Percentiles rank a stretch among this genome's conserved stretches.
These are phyloP conservation scores for Neofusicoccum laricinum DNA, from an alignment of 2,329 filamentous ascomycete genomes.

Conservation along the genomic window DNA sequence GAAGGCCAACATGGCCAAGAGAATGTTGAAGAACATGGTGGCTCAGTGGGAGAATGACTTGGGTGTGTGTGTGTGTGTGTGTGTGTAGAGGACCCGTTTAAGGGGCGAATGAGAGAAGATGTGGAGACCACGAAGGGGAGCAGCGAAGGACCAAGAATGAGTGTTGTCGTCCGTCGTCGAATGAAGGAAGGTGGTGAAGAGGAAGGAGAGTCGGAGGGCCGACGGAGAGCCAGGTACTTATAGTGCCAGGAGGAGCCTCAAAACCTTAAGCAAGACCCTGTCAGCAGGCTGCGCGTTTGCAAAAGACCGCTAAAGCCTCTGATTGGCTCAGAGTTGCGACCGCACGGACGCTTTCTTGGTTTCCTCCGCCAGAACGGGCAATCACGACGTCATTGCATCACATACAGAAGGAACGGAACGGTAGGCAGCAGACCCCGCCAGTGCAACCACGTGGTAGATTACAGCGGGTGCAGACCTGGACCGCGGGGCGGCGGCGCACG, in stretches of 20 bases:
- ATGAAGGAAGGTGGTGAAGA: neutral
- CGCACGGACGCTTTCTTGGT: neutral
- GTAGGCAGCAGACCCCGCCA: neutral
- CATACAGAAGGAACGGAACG: neutral
- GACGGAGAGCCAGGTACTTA: neutral
- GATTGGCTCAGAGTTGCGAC: no score
- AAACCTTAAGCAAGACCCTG: neutral
- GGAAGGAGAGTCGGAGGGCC: neutral
- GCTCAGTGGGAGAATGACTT: neutral
- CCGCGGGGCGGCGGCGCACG: neutral
- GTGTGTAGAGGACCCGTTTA: neutral
- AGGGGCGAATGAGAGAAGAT: neutral
- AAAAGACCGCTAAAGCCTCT: neutral
- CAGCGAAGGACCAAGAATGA: neutral
- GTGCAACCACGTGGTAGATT: neutral
- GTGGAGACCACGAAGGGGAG: neutral
- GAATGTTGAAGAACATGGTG: neutral
- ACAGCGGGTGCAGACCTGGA: neutral
- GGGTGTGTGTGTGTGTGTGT: neutral
- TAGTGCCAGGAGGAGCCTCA: neutral
- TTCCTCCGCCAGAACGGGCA: neutral
- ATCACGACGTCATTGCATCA: neutral
- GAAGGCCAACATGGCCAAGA: neutral
- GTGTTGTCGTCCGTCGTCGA: neutral
- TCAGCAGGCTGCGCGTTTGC: neutral